Percentiles rank a stretch among this genome's conserved stretches.
Evolutionary conservation across 2,329 filamentous ascomycete genomes (phyloP).

Genomic region (Cadophora gregata): DNA sequence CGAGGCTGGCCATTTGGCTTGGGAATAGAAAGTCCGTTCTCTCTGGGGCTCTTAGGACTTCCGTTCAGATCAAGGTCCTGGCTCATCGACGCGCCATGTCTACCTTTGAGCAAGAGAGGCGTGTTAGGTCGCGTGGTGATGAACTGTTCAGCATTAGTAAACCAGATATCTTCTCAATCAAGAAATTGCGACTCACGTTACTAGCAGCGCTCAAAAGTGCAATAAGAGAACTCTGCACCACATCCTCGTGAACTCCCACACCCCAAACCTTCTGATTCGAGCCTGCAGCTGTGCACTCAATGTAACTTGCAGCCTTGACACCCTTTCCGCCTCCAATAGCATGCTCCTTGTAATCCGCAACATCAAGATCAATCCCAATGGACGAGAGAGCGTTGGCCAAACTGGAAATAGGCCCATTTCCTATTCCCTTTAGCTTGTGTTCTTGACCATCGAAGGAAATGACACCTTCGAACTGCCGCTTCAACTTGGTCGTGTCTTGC

Average conservation of each 20-base stretch:
- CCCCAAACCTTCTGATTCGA: conserved; percentile 82
- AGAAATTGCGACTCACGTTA: conserved; percentile 66
- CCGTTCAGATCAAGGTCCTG: conserved; percentile 47
- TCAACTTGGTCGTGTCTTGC: conserved; percentile 77
- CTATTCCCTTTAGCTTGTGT: conserved; percentile 77
- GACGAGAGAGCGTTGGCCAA: conserved; percentile 80
- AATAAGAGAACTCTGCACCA: conserved; percentile 86
- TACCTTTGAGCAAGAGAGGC: conserved; percentile 66
- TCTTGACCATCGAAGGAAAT: conserved; percentile 82
- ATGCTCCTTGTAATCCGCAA: conserved; percentile 96
- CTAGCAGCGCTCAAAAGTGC: conserved; percentile 85
- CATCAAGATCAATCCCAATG: conserved; percentile 85
- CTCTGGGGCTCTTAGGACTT: conserved; percentile 29
- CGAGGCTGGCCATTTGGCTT: conserved; percentile 36
- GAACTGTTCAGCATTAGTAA: conserved; percentile 59
- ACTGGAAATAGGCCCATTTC: conserved; percentile 90
- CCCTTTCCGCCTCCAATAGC: conserved; percentile 81
- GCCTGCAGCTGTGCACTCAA: conserved; percentile 78
- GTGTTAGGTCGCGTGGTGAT: conserved; percentile 72
- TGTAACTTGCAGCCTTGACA: conserved; percentile 94
- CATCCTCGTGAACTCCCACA: conserved; percentile 90
- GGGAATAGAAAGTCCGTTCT: conserved; percentile 38
- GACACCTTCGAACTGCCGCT: conserved; percentile 84
- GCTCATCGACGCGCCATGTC: conserved; percentile 53
- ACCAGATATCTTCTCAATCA: neutral